Evolutionary conservation across 257 asterid genomes (phyloP), one percentile per base, ranked within the genome.

Genomic region (Solanum okadae): DNA sequence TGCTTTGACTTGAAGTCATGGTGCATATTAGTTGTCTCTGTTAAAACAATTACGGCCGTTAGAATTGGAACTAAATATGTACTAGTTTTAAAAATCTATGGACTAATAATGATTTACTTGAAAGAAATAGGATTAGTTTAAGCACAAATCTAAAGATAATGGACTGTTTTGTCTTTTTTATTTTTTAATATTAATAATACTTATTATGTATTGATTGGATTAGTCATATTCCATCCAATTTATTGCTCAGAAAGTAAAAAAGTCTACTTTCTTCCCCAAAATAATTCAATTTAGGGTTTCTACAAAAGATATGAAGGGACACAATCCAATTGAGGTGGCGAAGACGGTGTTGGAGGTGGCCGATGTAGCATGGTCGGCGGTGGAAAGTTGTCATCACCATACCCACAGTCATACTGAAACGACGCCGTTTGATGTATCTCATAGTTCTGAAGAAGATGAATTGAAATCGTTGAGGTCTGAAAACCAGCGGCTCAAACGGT

Each of bases 341-440:
- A 95, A 94, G 93, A 95, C 98, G 88, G 98, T 97, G 93, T 37
- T 96, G 91, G 99, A 97, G 94, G 98, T 96, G 3, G 98, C 98
- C 67, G 98, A 95, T 91, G 94, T 96, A 76, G 98, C 99, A 63
- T 97, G 94, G 94, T 89, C 94, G 81, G 98, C 99, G 90, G 92
- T 94, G 68, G 99, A 95, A 72, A 52, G 89, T 89, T 93, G 96
- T 88, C 94, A 96, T 49, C 94, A 88, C 90, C 92, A 91, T 87
- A 87, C 88, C 90, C 90, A 86, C 90, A 89, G 90, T 87, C 93
- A 85, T 44, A 35, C 23, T 34, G 52, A 83, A 3, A 93, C 91
- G 86, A 31, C 88, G 81, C 68, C 87, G 88, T 25, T 6, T 25
- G 67, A 42, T 78, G 25, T 78, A n/a, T 40, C 77, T 70, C 77